phyloP scores from a whole-genome alignment of 441 rosid species.

The Jatropha podagrica region DNA sequence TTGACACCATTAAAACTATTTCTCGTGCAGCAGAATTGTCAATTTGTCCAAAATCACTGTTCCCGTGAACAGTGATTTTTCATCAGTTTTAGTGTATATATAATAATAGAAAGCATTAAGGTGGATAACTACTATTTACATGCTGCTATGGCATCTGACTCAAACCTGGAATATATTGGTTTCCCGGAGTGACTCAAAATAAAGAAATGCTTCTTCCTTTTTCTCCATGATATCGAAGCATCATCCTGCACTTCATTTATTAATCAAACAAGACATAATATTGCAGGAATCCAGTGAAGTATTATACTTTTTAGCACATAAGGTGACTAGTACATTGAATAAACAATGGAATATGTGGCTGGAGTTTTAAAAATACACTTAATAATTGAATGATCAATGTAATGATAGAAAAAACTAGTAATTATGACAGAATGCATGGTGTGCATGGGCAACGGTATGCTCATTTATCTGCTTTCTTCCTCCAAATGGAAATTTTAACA shows the following conservation, averaged over 20 bases:
- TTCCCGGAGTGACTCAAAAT: slow-evolving; percentile 94
- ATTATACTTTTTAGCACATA: neutral
- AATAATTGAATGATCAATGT: neutral
- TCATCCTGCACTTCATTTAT: slow-evolving; percentile 86
- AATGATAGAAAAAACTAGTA: neutral
- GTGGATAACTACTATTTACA: neutral
- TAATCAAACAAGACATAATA: slow-evolving; percentile 31
- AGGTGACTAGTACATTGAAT: neutral
- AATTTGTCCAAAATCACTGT: no score
- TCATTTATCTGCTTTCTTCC: neutral
- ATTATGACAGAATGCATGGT: neutral
- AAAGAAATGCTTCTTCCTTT: slow-evolving; percentile 97
- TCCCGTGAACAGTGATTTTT: no score
- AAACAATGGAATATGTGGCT: neutral
- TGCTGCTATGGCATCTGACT: slow-evolving; percentile 10
- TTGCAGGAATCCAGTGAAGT: slow-evolving; percentile 1
- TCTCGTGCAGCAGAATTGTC: no score
- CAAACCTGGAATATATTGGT: slow-evolving; percentile 97
- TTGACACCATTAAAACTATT: no score
- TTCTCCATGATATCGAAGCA: slow-evolving; percentile 90
- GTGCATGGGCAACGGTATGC: no score
- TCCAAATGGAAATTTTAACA: neutral
- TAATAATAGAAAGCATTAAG: no score
- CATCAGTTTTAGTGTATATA: no score
- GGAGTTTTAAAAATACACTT: neutral